A percentile compares a stretch with the other conserved stretches of the same genome.
Evolutionary conservation across 176 grass and related monocot species (phyloP).

Genomic region (sorghum (Sorghum bicolor)): DNA sequence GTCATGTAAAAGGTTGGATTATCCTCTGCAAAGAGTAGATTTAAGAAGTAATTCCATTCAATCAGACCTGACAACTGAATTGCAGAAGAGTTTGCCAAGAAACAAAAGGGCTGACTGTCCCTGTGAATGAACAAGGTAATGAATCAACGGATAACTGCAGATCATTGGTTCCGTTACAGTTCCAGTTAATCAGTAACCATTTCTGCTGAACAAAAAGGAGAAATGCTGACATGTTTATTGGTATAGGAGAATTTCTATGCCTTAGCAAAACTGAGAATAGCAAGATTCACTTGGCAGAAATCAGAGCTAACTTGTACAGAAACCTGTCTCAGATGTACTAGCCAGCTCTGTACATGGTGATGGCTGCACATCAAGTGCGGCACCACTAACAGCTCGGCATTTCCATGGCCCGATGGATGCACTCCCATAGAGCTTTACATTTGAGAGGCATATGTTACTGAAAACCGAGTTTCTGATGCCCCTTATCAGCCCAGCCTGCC

Average conservation of each 20-base stretch:
- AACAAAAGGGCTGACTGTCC: neutral
- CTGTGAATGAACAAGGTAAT: neutral
- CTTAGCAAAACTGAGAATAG: neutral
- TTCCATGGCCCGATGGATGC: conserved; percentile 37
- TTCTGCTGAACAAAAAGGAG: neutral
- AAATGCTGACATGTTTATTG: conserved; percentile 15
- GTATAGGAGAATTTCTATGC: neutral
- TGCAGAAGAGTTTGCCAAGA: conserved; percentile 11
- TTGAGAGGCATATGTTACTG: conserved; percentile 61
- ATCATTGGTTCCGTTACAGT: conserved; percentile 19
- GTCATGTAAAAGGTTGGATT: neutral
- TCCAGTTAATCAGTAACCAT: neutral
- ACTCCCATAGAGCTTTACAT: conserved; percentile 48
- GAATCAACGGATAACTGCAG: neutral
- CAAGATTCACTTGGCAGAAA: neutral
- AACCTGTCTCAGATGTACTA: conserved; percentile 38
- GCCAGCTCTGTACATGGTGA: conserved; percentile 50
- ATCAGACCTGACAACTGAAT: neutral
- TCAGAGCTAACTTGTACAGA: conserved; percentile 42
- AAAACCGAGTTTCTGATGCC: conserved; percentile 63
- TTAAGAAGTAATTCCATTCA: neutral
- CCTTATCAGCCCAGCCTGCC: conserved; percentile 53
- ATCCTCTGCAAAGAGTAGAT: neutral
- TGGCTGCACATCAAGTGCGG: conserved; percentile 53
- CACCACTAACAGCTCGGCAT: conserved; percentile 52